Evolutionary conservation across 2,329 filamentous ascomycete species (phyloP), one percentile per base, ranked within the genome.

Genomic region (Fusarium ramigenum): DNA sequence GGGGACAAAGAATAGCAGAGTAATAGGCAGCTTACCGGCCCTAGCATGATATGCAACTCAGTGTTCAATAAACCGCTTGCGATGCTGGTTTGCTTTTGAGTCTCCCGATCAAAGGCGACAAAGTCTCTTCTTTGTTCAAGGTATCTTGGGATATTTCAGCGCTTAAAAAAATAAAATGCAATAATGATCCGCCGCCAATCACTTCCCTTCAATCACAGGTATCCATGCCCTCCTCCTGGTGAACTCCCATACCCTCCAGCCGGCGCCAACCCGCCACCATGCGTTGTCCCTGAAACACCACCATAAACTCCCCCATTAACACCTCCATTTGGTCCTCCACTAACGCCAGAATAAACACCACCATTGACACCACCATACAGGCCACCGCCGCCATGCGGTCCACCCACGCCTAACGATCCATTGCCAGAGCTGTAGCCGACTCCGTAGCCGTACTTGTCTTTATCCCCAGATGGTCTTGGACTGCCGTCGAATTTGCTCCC

Each of bases 351-450:
- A 32, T 73, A 73, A 5, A 73, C 57, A 4, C 70, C 70, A 1
- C 70, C 70, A 10, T 72, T 73, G 6, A 73, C 66, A 10, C 70
- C 70, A 2, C 70, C 70, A 9, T 73, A 73, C 4, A 73, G 5
- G 2, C 32, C 32, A 34, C 70, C 70, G 0, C 66, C 70, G 0
- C 66, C 70, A 11, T 63, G 32, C 9, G 58, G 49, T 16, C 70
- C 70, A 14, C 63, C 62, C 2, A 66, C 62, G 0, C 70, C 59
- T 34, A 70, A 58, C 1, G 61, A 63, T 37, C 47, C 66, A 44
- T 53, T 67, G 2, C 70, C 70, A 36, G 66, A 25, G 30, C 40
- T 53, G 30, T 72, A 72, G 15, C 60, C 60, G 4, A 40, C 54
- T 14, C 66, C 61, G 1, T 71, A 61, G 1, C 65, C 65, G 16